These are phyloP conservation scores for Xylaria sp. DNA, from an alignment of 2,329 filamentous ascomycete genomes.

Conservation along the genomic window DNA sequence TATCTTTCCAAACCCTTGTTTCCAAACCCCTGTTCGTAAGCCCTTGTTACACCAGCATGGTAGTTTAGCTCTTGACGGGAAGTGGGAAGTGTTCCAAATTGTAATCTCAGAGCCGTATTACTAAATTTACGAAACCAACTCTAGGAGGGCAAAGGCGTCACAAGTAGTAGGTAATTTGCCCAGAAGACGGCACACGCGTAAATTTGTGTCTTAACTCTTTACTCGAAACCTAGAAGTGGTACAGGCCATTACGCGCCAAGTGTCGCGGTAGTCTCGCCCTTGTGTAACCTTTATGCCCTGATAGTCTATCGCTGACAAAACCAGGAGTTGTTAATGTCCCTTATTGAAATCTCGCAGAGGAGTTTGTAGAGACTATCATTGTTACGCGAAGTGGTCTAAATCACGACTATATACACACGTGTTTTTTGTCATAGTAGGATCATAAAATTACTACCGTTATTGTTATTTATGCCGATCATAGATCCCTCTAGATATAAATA, in stretches of 20 bases:
- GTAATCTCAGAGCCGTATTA: neutral
- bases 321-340: neutral
- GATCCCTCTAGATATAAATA: neutral
- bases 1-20: neutral
- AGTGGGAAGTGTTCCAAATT: neutral
- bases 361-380: neutral
- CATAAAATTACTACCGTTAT: neutral
- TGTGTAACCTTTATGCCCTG: neutral
- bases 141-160: neutral
- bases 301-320: neutral
- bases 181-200: neutral
- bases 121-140: neutral
- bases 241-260: neutral
- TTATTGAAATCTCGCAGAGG: neutral
- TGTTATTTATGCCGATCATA: neutral
- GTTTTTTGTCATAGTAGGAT: neutral
- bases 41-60: neutral
- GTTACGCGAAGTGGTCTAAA: neutral
- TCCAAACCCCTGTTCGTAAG: no score
- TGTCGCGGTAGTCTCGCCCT: neutral
- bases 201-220: neutral
- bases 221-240: no score
- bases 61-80: neutral
- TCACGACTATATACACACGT: neutral
- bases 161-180: neutral